These are phyloP conservation scores for Lycium ferocissimum DNA, from an alignment of 257 asterid species.

Conservation along the genomic window DNA sequence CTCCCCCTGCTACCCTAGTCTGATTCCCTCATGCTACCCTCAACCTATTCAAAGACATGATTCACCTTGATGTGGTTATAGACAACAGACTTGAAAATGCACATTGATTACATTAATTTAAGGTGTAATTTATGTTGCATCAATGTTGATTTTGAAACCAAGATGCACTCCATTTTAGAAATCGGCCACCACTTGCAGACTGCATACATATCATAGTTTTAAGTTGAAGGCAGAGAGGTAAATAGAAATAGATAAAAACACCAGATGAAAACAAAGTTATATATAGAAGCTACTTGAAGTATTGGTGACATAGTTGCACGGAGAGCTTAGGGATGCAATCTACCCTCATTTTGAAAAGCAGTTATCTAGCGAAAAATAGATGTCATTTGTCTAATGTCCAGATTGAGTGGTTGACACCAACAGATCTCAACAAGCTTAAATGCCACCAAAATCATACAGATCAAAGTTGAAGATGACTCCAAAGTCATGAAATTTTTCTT, in stretches of 20 bases:
- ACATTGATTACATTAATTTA: neutral
- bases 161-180: neutral
- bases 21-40: neutral
- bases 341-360: neutral
- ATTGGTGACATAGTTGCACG: neutral
- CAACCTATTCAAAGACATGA: conserved; percentile 18
- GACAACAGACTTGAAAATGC: neutral
- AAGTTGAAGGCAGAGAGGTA: neutral
- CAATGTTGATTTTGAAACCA: neutral
- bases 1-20: neutral
- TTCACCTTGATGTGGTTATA: conserved; percentile 17
- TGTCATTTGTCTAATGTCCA: neutral
- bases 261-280: neutral
- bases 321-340: conserved; percentile 18
- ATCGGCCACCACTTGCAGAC: conserved; percentile 1
- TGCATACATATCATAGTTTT: neutral
- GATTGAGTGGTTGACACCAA: conserved; percentile 22
- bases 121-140: conserved; percentile 4
- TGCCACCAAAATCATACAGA: conserved; percentile 8
- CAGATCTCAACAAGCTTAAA: neutral
- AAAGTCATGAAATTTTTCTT: neutral
- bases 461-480: neutral
- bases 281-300: neutral
- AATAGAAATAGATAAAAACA: neutral
- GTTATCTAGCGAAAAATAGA: neutral